Evolutionary conservation across 352 stramenopile genomes (phyloP), one percentile per base, ranked within the genome.

Genomic region (Plasmopara muralis): DNA sequence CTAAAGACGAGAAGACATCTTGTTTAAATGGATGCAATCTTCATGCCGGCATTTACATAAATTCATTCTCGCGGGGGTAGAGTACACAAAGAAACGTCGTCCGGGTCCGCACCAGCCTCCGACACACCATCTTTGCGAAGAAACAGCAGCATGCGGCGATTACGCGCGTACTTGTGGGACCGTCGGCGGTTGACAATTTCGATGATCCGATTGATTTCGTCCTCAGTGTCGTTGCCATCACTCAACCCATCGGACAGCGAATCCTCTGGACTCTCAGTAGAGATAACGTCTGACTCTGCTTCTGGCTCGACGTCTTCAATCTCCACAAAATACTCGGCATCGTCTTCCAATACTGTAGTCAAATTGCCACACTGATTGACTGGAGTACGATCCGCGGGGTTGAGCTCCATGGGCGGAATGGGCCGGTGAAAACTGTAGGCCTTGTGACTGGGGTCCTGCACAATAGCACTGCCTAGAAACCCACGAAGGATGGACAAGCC

Each of bases 401-500:
- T 71, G 6, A 85, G 54, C 20, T 70, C 48, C 14, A 72, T 69
- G 4, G 77, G 75, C 9, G 69, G 67, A 12, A 86, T 78, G 2
- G 77, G 59, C 42, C 64, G 64, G 50, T 79, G 76, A 55, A 76
- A 78, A 20, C 55, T 64, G 53, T 89, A 89, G 9, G 77, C 70
- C 38, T 61, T 70, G 65, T 89, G 76, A 2, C 52, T 66, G 29
- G 59, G 58, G 53, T 87, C 62, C 28, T 78, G 66, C 34, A 88
- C 77, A 15, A 81, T 62, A 5, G 61, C 58, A 43, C 74, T 86
- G 25, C 78, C 78, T 5, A 89, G 51, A 53, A 89, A 89, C 38
- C 76, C 76, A 20, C 76, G 77, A 28, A 89, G 37, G 46, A 89
- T 82, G 5, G 78, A 86, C 6, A 85, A 47, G 6, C 78, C 77